Evolutionary conservation across 768 basidiomycete genomes (phyloP), one percentile per base, ranked within the genome.

Genomic region (Tricholoma flavovirens): DNA sequence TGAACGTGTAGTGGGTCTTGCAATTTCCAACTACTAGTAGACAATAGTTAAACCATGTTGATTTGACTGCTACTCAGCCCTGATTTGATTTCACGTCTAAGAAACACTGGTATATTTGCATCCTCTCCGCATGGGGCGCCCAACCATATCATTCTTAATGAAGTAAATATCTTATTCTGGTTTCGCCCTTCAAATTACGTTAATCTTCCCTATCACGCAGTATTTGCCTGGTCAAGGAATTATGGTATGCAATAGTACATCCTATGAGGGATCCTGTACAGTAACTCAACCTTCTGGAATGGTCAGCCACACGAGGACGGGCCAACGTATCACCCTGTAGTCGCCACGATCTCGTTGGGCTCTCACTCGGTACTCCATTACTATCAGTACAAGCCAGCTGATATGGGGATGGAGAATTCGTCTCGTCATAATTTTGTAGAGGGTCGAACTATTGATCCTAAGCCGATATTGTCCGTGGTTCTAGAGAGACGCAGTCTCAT

Each of bases 221-320:
- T 98, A 98, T 70, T 78, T 83, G 15, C 81, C 92, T 7, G 91
- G 90, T 1, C 93, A 97, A 73, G 95, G 96, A 10, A 98, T 98
- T 57, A 89, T 94, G 82, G 93, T 93, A 68, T 54, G 45, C 32
- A 49, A 17, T 0, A n/a, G 15, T 30, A n/a, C 26, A 12, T 2
- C 14, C 26, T 9, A 49, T n/a, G 5, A 26, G 24, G 26, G 17
- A 2, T 30, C 19, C 51, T 35, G 32, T n/a, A 7, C 26, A 10
- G 46, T 49, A 49, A 29, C 15, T 11, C 43, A 17, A 21, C 22
- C 7, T 22, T n/a, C 40, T 43, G 40, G 42, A n/a, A 48, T 48
- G 26, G 30, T 48, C 69, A 95, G 91, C 91, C 93, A 1, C 95
- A 97, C 64, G 86, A 96, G 73, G 94, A 98, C 68, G 93, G 95